A percentile compares a stretch with the other conserved stretches of the same genome.
These are phyloP conservation scores for Aspergillus felis DNA, from an alignment of 2,329 filamentous ascomycete genomes.

Conservation along the genomic window DNA sequence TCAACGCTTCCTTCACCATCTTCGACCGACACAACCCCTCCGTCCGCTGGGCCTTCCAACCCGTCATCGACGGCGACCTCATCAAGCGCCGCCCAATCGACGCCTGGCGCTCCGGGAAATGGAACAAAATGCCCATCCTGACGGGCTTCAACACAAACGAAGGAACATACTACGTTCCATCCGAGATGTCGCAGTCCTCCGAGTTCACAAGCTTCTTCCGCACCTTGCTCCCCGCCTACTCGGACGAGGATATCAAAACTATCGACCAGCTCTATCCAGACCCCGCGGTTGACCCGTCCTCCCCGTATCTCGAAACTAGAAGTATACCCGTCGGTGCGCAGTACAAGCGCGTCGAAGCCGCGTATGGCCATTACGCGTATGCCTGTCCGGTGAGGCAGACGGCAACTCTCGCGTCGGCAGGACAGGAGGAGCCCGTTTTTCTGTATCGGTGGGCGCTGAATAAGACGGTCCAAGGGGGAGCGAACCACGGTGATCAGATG, in stretches of 20 bases:
- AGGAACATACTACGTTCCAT: slow-evolving; percentile 61
- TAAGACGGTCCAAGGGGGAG: slow-evolving; percentile 41
- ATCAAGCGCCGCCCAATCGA: slow-evolving; percentile 57
- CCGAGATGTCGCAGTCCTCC: slow-evolving; percentile 41
- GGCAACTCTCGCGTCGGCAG: slow-evolving; percentile 34
- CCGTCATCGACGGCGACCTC: slow-evolving; percentile 60
- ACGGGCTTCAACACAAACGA: slow-evolving; percentile 71
- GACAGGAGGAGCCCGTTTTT: slow-evolving; percentile 40
- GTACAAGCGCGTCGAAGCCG: slow-evolving; percentile 50
- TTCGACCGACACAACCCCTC: slow-evolving; percentile 47
- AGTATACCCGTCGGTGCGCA: slow-evolving; percentile 42
- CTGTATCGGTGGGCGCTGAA: slow-evolving; percentile 54
- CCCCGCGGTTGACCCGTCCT: slow-evolving; percentile 39
- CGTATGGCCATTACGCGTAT: slow-evolving; percentile 50
- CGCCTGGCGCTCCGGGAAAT: slow-evolving; percentile 53
- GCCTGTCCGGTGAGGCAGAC: slow-evolving; percentile 48
- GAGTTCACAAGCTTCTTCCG: slow-evolving; percentile 61
- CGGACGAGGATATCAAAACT: slow-evolving; percentile 48
- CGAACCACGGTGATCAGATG: slow-evolving; percentile 49
- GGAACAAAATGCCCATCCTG: slow-evolving; percentile 58
- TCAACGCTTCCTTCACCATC: slow-evolving; percentile 39
- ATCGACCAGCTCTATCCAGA: slow-evolving; percentile 63
- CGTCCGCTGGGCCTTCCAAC: slow-evolving; percentile 61
- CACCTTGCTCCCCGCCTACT: slow-evolving; percentile 57
- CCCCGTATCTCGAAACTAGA: slow-evolving; percentile 23